Evolutionary conservation across 352 stramenopile genomes (phyloP).

Genomic region (Plasmopara halstedii): DNA sequence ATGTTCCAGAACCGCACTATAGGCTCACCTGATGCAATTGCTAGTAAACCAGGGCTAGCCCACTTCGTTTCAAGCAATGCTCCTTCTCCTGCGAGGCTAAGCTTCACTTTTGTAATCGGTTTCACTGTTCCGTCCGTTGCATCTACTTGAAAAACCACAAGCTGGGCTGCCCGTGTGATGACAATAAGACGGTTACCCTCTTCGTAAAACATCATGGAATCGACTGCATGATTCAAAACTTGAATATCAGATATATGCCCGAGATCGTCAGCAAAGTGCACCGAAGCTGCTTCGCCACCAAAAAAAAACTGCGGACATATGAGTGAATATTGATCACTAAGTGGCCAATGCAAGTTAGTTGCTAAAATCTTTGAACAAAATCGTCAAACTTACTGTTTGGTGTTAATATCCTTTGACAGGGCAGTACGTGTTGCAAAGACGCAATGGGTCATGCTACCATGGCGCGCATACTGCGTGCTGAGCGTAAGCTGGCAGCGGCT

Average conservation of each 20-base stretch:
- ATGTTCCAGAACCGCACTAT: slow-evolving; percentile 92
- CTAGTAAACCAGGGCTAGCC: slow-evolving; percentile 85
- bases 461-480: slow-evolving; percentile 77
- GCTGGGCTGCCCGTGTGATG: slow-evolving; percentile 84
- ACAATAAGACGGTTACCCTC: slow-evolving; percentile 77
- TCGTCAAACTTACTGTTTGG: slow-evolving; percentile 30
- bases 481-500: slow-evolving; percentile 64
- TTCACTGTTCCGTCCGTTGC: slow-evolving; percentile 76
- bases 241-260: slow-evolving; percentile 89
- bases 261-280: slow-evolving; percentile 90
- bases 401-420: slow-evolving; percentile 28
- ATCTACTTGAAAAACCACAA: slow-evolving; percentile 87
- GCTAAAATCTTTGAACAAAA: neutral
- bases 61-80: slow-evolving; percentile 80
- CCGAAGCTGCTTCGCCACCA: slow-evolving; percentile 82
- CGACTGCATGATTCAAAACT: slow-evolving; percentile 75
- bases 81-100: slow-evolving; percentile 80
- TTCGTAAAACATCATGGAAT: slow-evolving; percentile 87
- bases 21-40: slow-evolving; percentile 82
- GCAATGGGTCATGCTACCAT: slow-evolving; percentile 82
- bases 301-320: slow-evolving; percentile 89
- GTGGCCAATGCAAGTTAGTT: neutral
- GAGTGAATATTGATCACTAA: slow-evolving; percentile 39
- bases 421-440: slow-evolving; percentile 66
- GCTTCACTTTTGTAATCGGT: slow-evolving; percentile 81